Percentiles rank a stretch among this genome's conserved stretches.
These are phyloP conservation scores for Phytophthora meadii DNA, from an alignment of 352 stramenopile species.

Conservation along the genomic window DNA sequence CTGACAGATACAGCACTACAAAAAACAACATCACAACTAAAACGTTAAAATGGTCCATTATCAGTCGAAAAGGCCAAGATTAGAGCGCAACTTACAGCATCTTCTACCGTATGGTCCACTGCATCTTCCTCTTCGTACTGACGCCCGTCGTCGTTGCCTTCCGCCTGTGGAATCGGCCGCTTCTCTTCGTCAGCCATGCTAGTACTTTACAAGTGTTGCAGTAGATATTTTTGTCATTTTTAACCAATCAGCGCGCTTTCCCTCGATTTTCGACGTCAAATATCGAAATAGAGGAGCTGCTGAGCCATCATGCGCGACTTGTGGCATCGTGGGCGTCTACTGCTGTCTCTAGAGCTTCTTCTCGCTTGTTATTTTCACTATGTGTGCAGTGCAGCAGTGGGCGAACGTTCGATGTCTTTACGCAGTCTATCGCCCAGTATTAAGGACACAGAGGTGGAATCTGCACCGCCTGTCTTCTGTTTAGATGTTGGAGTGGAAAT, in stretches of 20 bases:
- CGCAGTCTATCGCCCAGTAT: slow-evolving; percentile 2
- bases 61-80: not conserved
- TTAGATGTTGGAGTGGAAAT: slow-evolving; percentile 54
- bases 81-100: slow-evolving; percentile 35
- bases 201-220: not conserved
- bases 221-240: slow-evolving; percentile 1
- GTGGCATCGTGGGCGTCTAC: not conserved
- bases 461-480: slow-evolving; percentile 44
- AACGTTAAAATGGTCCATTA: slow-evolving; percentile 9
- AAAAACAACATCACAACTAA: slow-evolving; percentile 1
- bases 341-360: slow-evolving; percentile 5
- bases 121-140: slow-evolving; percentile 26
- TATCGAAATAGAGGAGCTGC: not conserved
- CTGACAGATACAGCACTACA: slow-evolving; percentile 86
- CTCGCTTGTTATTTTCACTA: not conserved
- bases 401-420: slow-evolving; percentile 6
- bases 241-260: slow-evolving; percentile 12
- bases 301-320: slow-evolving; percentile 14
- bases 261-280: not conserved
- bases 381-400: not conserved
- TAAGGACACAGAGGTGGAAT: slow-evolving; percentile 12
- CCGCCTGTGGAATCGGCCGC: slow-evolving; percentile 4
- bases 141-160: slow-evolving; percentile 13
- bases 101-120: slow-evolving; percentile 43
- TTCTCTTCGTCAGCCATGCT: slow-evolving; percentile 32